Conservation (phyloP, 2,329 filamentous ascomycete genomes). For the Pleoardoris graminearum region DNA sequence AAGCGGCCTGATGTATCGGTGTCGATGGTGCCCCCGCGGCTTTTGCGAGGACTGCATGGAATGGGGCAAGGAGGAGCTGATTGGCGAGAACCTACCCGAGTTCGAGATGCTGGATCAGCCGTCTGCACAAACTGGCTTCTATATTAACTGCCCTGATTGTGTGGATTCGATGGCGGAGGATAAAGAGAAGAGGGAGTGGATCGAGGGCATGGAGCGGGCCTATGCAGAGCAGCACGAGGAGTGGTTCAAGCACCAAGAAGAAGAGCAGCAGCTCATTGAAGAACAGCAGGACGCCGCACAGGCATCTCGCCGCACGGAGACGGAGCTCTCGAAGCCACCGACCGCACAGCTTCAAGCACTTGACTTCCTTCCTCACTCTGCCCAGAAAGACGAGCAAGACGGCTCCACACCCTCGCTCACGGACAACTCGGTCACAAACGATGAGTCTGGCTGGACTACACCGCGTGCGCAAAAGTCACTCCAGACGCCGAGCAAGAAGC, state of each 20-base stretch:
- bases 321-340: background rate
- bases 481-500: background rate
- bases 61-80: conserved; percentile 54
- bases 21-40: conserved; percentile 58
- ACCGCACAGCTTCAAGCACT: background rate
- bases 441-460: background rate
- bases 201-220: conserved; percentile 20
- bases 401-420: background rate
- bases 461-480: background rate
- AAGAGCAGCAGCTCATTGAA: conserved; percentile 21
- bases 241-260: conserved; percentile 25
- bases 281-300: conserved; percentile 10
- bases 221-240: conserved; percentile 31
- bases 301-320: background rate
- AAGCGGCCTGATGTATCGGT: conserved; percentile 56
- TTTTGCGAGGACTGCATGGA: conserved; percentile 65
- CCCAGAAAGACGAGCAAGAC: no score
- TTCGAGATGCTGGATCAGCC: conserved; percentile 56
- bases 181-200: conserved; percentile 29
- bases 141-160: conserved; percentile 56
- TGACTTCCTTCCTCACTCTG: no score
- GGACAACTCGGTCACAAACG: background rate
- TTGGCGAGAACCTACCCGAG: conserved; percentile 58
- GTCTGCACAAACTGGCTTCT: conserved; percentile 52
- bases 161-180: conserved; percentile 19